Evolutionary conservation across 192 early-diverging fungal species (phyloP), one percentile per base, ranked within the genome.

Genomic region (Phlyctochytrium bullatum): DNA sequence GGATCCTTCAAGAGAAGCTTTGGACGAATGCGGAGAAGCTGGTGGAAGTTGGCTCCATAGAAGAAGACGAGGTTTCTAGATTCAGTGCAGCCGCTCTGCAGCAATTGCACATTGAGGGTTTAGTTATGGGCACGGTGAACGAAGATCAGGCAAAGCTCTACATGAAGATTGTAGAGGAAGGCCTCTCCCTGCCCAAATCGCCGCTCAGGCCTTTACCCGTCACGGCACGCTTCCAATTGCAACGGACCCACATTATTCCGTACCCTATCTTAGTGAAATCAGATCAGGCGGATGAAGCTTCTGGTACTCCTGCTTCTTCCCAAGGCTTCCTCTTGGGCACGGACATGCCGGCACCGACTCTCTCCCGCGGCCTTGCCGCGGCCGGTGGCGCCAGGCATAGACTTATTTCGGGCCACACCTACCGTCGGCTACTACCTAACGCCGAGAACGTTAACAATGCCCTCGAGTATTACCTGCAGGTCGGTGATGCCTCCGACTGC

Each of bases 371-470:
- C 10, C 40, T n/a, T n/a, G 40, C 40, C 12, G 12, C 40, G 40
- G 54, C 54, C 6, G 12, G 12, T 25, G 14, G 10, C 27, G 27
- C 54, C 6, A 28, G 12, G 6, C 27, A 14, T 25, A 14, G 10
- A 6, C 4, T 27, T 25, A 28, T 28, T 27, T 6, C 54, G 4
- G 54, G 54, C 12, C 33, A 62, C 60, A 69, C 61, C 6, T 62
- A 69, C 40, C 67, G 67, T 32, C 67, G 67, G 20, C 24, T 33
- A 27, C 89, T 91, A 0, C 89, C 88, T 0, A 92, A 95, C 66
- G 73, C 80, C 14, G 80, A 89, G 36, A 92, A 98, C 72, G 72
- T 94, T 50, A 96, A 98, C 74, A 93, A 89, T 62, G 90, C 92
- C 52, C 85, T 96, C 29, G 93, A 95, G 59, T 85, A 93, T 69